A percentile compares a stretch with the other conserved stretches of the same genome.
These are phyloP conservation scores for Quercus cerris DNA, from an alignment of 306 rosid species.

Conservation along the genomic window DNA sequence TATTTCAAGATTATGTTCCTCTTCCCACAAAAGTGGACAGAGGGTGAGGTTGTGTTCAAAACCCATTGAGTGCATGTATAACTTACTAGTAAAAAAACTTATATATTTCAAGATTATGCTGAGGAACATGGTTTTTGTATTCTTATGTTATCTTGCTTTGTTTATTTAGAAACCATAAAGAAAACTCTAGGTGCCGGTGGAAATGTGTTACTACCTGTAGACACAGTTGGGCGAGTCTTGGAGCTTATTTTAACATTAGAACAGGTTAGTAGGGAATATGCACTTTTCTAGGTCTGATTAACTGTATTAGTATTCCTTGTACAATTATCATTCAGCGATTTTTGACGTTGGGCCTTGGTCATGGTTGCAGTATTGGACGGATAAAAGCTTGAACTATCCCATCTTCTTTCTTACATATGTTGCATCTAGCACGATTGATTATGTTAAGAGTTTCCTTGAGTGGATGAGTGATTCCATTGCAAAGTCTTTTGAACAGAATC, in stretches of 20 bases:
- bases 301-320: neutral
- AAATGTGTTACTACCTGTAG: slow-evolving; percentile 84
- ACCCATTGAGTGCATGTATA: too few species aligned
- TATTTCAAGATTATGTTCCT: neutral
- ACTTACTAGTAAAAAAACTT: too few species aligned
- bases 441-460: slow-evolving; percentile 87
- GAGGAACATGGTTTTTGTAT: slow-evolving; percentile 4
- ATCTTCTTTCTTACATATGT: slow-evolving; percentile 80
- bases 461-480: slow-evolving; percentile 99
- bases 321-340: neutral
- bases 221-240: slow-evolving; percentile 85
- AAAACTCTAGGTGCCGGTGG: slow-evolving; percentile 86
- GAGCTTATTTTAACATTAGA: slow-evolving; percentile 85
- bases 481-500: slow-evolving; percentile 89
- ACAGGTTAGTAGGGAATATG: slow-evolving; percentile 53
- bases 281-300: neutral
- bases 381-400: slow-evolving; percentile 73
- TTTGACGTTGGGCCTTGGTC: slow-evolving; percentile 29
- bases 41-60: too few species aligned
- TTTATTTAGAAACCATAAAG: slow-evolving; percentile 64
- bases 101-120: neutral
- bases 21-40: too few species aligned
- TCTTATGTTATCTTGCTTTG: slow-evolving; percentile 17
- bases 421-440: slow-evolving; percentile 89
- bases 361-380: slow-evolving; percentile 85